Base-by-base conservation (phyloP, 257 asterid species). In the Osmanthus fragrans region DNA sequence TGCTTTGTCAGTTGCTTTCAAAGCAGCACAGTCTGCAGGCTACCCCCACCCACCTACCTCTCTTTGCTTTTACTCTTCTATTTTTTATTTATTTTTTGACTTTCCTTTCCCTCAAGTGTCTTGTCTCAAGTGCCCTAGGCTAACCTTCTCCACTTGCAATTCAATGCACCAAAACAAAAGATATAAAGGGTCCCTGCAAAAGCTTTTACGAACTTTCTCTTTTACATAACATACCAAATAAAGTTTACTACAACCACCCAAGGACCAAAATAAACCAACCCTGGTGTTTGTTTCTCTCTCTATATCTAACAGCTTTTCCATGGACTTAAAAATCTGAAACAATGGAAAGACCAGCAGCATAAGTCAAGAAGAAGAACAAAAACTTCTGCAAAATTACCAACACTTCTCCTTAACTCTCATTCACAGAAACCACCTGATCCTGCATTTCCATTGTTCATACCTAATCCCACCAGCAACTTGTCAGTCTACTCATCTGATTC, bases 301-400 rank as follows among this genome's bases (percentile, higher is more conserved):
- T 32, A 42, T 66, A 36, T 19, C 54, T 27, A 29, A 7, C 21
- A 10, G 1, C 42, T 73, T 56, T 39, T 76, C 80, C 68, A 92
- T 94, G 98, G 97, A 90, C 84, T 90, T 94, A 80, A 83, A 86
- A 32, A 32, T 82, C 80, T 86, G 89, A 94, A 90, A 88, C 96
- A 91, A 89, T 89, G 96, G 96, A 85, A 91, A 82, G 85, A 85
- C 30, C 87, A 82, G 54, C 78, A 80, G 79, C 79, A 78, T 73
- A 82, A 80, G 82, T 78, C 85, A 80, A 32, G 85, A 80, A 27
- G 82, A 74, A 45, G 81, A 81, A 68, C 64, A 67, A 39, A 81
- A 77, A 88, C 88, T 85, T 74, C 72, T 71, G 34, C 90, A 73
- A 92, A 92, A 84, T 81, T 83, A 76, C 94, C 92, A 45, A 88